Percentiles rank a stretch among this genome's conserved stretches.
Conservation (phyloP, 2,329 filamentous ascomycete genomes). For the Diplodia scrobiculata region DNA sequence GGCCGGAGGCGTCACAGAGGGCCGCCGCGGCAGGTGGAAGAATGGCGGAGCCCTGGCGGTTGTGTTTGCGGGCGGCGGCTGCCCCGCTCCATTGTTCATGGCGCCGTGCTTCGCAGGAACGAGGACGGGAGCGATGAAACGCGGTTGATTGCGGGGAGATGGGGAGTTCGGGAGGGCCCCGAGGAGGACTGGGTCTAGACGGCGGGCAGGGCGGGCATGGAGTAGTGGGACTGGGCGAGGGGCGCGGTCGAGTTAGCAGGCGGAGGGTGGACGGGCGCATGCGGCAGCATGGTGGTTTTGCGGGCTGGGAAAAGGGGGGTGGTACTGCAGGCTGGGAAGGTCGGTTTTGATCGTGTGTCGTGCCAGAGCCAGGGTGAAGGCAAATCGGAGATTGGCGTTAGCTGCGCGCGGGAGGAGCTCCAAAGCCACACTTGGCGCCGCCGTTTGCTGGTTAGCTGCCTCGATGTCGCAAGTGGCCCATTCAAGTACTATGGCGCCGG, state of each 20-base stretch:
- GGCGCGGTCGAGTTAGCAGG: constrained; percentile 14
- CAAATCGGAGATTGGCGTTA: constrained; percentile 29
- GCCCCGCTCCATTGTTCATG: constrained; percentile 24
- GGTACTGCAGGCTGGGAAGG: constrained; percentile 27
- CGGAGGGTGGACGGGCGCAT: not conserved
- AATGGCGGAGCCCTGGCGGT: constrained; percentile 1
- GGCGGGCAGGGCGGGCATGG: constrained; percentile 4
- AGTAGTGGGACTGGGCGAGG: constrained; percentile 10
- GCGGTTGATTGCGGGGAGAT: constrained; percentile 27
- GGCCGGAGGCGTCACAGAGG: constrained; percentile 5
- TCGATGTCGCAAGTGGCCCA: constrained; percentile 9
- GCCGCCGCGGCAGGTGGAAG: constrained; percentile 16
- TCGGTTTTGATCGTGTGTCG: constrained; percentile 25
- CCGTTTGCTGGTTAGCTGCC: not conserved
- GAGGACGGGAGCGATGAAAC: constrained; percentile 20
- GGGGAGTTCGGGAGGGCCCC: constrained; percentile 16
- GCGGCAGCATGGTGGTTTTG: constrained; percentile 27
- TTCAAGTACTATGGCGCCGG: not conserved
- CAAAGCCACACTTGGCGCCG: constrained; percentile 19
- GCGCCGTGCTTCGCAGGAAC: constrained; percentile 17
- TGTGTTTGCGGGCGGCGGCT: not conserved
- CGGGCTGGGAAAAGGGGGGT: constrained; percentile 22
- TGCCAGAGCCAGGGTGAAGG: constrained; percentile 8
- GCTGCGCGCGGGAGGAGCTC: constrained; percentile 16
- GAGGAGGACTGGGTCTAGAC: constrained; percentile 12